phyloP scores from a whole-genome alignment of 768 basidiomycete genomes.

The Suillus subalutaceus region DNA sequence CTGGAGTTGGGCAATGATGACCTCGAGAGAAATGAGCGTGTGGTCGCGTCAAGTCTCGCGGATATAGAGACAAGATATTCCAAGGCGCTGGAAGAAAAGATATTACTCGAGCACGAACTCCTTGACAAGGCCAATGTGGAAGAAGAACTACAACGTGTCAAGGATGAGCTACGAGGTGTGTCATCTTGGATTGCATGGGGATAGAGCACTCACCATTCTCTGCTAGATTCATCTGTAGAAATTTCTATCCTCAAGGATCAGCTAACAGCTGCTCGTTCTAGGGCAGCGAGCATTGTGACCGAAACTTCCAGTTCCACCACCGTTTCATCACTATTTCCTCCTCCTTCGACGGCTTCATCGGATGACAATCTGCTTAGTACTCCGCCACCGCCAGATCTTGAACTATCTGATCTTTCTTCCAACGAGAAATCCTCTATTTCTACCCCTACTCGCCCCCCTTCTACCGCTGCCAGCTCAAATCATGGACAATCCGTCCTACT shows the following conservation, averaged over 20 bases:
- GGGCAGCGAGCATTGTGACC: slow-evolving; percentile 31
- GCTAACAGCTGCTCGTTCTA: slow-evolving; percentile 44
- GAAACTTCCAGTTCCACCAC: slow-evolving; percentile 28
- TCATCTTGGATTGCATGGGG: slow-evolving; percentile 1
- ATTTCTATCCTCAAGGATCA: slow-evolving; percentile 83
- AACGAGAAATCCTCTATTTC: slow-evolving; percentile 43
- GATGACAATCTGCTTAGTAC: slow-evolving; percentile 64
- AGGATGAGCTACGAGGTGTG: slow-evolving; percentile 90
- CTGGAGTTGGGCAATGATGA: slow-evolving; percentile 98
- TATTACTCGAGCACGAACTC: slow-evolving; percentile 93
- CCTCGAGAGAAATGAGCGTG: slow-evolving; percentile 91
- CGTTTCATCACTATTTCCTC: slow-evolving; percentile 39
- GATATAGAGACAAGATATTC: slow-evolving; percentile 90
- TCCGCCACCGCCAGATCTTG: slow-evolving; percentile 61
- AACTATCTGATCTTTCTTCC: slow-evolving; percentile 57
- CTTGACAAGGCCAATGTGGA: slow-evolving; percentile 88
- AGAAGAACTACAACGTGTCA: slow-evolving; percentile 87
- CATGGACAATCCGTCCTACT: slow-evolving; percentile 51
- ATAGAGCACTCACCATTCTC: slow-evolving; percentile 19
- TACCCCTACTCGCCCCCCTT: slow-evolving; percentile 37
- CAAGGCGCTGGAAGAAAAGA: slow-evolving; percentile 93
- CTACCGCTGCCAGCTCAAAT: slow-evolving; percentile 33
- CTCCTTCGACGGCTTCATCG: slow-evolving; percentile 28
- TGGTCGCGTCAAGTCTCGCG: slow-evolving; percentile 78
- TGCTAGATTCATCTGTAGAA: slow-evolving; percentile 81